Evolutionary conservation across 441 rosid species (phyloP), one percentile per base, ranked within the genome.

Genomic region (Geranium incanum): DNA sequence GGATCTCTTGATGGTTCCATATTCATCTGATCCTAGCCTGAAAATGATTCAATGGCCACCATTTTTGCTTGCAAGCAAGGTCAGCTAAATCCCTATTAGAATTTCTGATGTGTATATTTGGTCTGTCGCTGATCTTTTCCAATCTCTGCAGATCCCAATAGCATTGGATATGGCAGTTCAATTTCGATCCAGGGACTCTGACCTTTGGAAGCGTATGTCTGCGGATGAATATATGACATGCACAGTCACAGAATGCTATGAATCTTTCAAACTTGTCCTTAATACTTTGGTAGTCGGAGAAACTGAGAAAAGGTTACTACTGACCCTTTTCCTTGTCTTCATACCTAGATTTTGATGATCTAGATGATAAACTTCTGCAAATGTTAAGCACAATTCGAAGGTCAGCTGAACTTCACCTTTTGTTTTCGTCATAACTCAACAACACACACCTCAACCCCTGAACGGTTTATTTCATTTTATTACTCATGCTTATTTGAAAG

Each of bases 1-100:
- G 99, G 99, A 95, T 79, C 87, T 93, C 79, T 74, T 95, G 86
- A 84, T 95, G 66, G 98, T 95, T 84, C 99, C 99, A 36, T 95
- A 95, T 79, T 77, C 91, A 66, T 91, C 97, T 13, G 98, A 95
- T 76, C 97, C 93, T 77, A 90, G 94, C 89, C 85, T 95, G 76
- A 89, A 88, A 82, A 72, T 95, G 68, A 95, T 95, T 79, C 99
- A 93, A 81, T 95, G 99, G 99, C 99, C 99, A 64, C 99, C 99
- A 0, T 93, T 95, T 88, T 74, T 91, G 86, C 93, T 95, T 73
- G 97, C 98, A 76, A 93, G 95, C 98, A 95, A 95, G 98, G 99
- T 95, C 80, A 48, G 81, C 69, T 62, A 15, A 69, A 57, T 81
- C 68, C 37, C 63, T 65, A 72, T 15, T 8, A 9, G 39, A 68